Conservation (phyloP, 805 yeast genomes). For the Myxozyma kluyveri region DNA sequence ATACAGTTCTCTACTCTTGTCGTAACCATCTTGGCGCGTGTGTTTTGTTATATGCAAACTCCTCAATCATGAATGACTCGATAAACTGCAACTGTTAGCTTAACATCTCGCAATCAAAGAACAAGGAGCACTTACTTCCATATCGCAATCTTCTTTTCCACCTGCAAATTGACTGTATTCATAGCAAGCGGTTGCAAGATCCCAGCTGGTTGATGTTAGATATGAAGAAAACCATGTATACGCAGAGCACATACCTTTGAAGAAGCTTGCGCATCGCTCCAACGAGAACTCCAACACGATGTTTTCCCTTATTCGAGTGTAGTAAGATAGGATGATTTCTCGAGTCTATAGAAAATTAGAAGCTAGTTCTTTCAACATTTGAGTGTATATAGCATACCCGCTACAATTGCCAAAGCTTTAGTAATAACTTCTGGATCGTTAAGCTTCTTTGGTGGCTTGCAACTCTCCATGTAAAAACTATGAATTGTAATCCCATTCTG, state of each 20-base stretch:
- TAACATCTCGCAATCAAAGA: neutral
- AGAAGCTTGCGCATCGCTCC: conserved; percentile 81
- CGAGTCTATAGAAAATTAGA: conserved; percentile 30
- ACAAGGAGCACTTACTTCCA: conserved; percentile 47
- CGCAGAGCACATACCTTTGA: conserved; percentile 44
- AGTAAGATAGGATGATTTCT: conserved; percentile 82
- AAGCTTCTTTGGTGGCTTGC: conserved; percentile 68
- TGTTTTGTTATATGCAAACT: conserved; percentile 49
- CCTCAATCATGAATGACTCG: conserved; percentile 63
- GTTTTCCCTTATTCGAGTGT: conserved; percentile 97
- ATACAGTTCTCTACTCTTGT: neutral
- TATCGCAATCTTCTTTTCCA: conserved; percentile 89
- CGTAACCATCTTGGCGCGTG: conserved; percentile 65
- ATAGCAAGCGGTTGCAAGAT: conserved; percentile 85
- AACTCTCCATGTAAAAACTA: conserved; percentile 63
- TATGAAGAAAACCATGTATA: too few relatives aligned
- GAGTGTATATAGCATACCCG: conserved; percentile 15
- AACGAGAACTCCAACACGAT: conserved; percentile 88
- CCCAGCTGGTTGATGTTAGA: conserved; percentile 53
- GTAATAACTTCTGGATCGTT: conserved; percentile 59
- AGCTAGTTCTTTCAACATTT: neutral
- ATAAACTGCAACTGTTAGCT: conserved; percentile 48
- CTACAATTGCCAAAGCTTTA: conserved; percentile 36
- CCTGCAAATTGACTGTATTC: conserved; percentile 90
- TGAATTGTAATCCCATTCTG: conserved; percentile 53